These are phyloP conservation scores for Yamadazyma dushanensis DNA, from an alignment of 1,139 yeast species.

Conservation along the genomic window DNA sequence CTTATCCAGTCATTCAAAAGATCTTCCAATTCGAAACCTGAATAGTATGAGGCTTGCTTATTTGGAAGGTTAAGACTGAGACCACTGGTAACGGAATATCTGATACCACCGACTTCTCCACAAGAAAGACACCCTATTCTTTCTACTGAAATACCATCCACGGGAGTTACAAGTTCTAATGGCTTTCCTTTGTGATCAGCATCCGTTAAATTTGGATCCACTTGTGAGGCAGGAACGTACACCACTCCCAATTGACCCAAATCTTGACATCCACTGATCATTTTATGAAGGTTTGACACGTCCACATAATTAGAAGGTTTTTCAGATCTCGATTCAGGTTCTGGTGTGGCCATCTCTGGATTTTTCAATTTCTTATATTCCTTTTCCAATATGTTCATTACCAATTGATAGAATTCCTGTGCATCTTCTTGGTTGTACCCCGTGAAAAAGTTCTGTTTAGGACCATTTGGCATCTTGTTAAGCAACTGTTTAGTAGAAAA, in stretches of 20 bases:
- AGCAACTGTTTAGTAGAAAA: slow-evolving; percentile 67
- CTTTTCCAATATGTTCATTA: slow-evolving; percentile 69
- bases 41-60: slow-evolving; percentile 29
- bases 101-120: slow-evolving; percentile 91
- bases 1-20: slow-evolving; percentile 71
- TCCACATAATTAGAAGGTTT: slow-evolving; percentile 22
- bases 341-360: slow-evolving; percentile 17
- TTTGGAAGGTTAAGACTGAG: slow-evolving; percentile 67
- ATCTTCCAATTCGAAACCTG: slow-evolving; percentile 51
- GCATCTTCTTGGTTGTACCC: slow-evolving; percentile 95
- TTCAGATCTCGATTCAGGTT: slow-evolving; percentile 19
- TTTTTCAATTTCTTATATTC: slow-evolving; percentile 43
- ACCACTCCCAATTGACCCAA: slow-evolving; percentile 62
- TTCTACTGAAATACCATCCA: slow-evolving; percentile 84
- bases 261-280: slow-evolving; percentile 47
- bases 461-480: slow-evolving; percentile 75
- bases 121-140: slow-evolving; percentile 86
- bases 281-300: slow-evolving; percentile 20
- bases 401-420: slow-evolving; percentile 86
- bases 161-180: slow-evolving; percentile 72
- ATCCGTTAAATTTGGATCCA: slow-evolving; percentile 60
- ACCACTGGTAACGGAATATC: slow-evolving; percentile 81
- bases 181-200: slow-evolving; percentile 46
- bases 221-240: slow-evolving; percentile 69
- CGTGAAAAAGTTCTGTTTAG: slow-evolving; percentile 69